phyloP scores from a whole-genome alignment of 2,329 filamentous ascomycete species.

The Exophiala bonariae region DNA sequence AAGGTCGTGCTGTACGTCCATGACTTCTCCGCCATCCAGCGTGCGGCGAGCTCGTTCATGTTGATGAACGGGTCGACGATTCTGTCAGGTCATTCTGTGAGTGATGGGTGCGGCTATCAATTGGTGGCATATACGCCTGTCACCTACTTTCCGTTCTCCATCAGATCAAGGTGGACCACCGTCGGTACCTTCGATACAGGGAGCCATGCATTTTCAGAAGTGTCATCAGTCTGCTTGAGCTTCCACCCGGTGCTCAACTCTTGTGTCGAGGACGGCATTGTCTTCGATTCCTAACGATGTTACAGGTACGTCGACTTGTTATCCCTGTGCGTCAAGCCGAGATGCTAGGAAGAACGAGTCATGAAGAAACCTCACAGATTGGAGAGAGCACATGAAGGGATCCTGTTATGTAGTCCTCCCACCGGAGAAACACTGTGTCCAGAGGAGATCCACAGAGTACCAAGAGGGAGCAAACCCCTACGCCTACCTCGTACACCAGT shows the following conservation, averaged over 20 bases:
- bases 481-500: no score
- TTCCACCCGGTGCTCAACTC: constrained; percentile 32
- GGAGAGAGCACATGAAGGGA: no score
- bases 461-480: no score
- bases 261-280: neutral
- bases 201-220: constrained; percentile 34
- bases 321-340: no score
- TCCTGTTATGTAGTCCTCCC: no score
- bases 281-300: no score
- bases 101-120: neutral
- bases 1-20: constrained; percentile 72
- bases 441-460: no score
- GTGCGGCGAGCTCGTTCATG: constrained; percentile 70
- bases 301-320: no score
- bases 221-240: constrained; percentile 34
- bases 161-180: constrained; percentile 39
- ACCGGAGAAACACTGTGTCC: no score
- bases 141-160: constrained; percentile 37
- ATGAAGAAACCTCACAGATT: no score
- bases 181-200: constrained; percentile 36
- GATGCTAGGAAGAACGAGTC: no score
- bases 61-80: constrained; percentile 65
- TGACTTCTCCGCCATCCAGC: constrained; percentile 71
- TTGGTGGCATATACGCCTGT: neutral
- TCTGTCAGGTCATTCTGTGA: neutral